Evolutionary conservation across 805 yeast genomes (phyloP).

Genomic region (Henningerozyma blattae): DNA sequence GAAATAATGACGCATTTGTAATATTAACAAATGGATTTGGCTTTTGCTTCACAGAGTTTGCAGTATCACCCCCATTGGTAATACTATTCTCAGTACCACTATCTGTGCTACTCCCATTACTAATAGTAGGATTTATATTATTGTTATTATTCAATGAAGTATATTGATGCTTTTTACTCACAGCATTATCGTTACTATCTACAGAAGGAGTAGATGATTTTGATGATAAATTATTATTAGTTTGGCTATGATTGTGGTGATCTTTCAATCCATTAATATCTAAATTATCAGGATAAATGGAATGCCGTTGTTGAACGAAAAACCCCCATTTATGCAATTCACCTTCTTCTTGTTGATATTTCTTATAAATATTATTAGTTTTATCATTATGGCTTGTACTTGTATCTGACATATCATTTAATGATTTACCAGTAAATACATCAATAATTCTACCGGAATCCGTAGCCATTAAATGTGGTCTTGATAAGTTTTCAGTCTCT

Average conservation of each 20-base stretch:
- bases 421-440: constrained; percentile 59
- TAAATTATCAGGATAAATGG: constrained; percentile 22
- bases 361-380: constrained; percentile 57
- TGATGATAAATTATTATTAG: too few relatives aligned
- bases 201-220: too few relatives aligned
- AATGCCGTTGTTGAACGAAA: constrained; percentile 53
- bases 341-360: constrained; percentile 86
- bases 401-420: constrained; percentile 34
- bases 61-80: neutral
- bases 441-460: constrained; percentile 53
- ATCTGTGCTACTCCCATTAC: neutral
- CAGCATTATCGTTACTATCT: neutral
- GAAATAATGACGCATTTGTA: too few relatives aligned
- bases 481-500: constrained; percentile 1
- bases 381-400: too few relatives aligned
- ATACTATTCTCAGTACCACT: neutral
- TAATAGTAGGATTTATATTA: too few relatives aligned
- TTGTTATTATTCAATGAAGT: neutral
- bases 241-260: too few relatives aligned
- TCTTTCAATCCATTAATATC: too few relatives aligned
- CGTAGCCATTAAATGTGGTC: constrained; percentile 62
- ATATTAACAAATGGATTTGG: too few relatives aligned
- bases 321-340: constrained; percentile 81
- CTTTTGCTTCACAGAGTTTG: neutral
- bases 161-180: neutral